Conservation (phyloP, 768 basidiomycete species). For the Suillus hirtellus region DNA sequence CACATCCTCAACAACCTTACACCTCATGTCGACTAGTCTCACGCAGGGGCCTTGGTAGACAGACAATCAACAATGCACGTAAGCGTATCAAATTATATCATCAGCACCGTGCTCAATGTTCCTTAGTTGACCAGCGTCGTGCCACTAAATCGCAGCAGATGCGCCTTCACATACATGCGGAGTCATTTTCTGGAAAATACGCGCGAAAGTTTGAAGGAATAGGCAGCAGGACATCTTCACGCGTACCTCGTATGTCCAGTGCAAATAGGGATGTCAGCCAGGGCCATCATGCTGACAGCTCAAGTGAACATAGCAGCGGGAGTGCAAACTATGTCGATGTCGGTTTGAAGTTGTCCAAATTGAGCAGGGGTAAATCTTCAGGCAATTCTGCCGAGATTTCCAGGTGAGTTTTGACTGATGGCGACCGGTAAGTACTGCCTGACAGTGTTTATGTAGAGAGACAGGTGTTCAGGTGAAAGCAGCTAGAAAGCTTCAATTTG, state of each 20-base stretch:
- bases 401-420: not conserved
- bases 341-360: not conserved
- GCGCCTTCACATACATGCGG: not conserved
- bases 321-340: not conserved
- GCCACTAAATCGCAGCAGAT: slow-evolving; percentile 3
- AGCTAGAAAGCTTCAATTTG: slow-evolving; percentile 16
- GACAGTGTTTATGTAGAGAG: not conserved
- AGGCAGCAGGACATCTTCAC: not conserved
- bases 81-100: not conserved
- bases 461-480: slow-evolving; percentile 14
- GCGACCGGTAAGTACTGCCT: not conserved
- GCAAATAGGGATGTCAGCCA: not conserved
- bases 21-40: not conserved
- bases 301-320: not conserved
- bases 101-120: not conserved
- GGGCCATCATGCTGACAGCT: not conserved
- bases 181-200: not conserved
- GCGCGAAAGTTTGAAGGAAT: slow-evolving; percentile 1
- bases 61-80: not conserved
- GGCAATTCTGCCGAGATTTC: not conserved
- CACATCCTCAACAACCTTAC: not conserved
- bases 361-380: not conserved
- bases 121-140: not conserved
- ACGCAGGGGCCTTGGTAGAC: not conserved
- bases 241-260: slow-evolving; percentile 3